phyloP scores from a whole-genome alignment of 768 basidiomycete genomes.

The Cytidiella melzeri region DNA sequence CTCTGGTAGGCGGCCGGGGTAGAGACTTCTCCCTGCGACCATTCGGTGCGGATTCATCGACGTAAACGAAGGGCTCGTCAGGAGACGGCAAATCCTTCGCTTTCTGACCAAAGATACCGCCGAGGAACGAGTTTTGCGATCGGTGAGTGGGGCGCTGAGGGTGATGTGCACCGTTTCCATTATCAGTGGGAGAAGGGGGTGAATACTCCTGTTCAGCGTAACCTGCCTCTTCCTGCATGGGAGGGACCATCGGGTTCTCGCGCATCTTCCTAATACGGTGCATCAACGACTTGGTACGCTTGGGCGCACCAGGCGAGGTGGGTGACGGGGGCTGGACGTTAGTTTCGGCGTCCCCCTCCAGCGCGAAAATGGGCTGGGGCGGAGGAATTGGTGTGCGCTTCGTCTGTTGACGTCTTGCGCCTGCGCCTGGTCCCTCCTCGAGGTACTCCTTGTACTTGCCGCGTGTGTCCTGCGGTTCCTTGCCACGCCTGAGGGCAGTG shows the following conservation, averaged over 20 bases:
- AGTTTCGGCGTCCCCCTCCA: slow-evolving; percentile 32
- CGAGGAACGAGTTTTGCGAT: slow-evolving; percentile 69
- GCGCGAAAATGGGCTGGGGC: slow-evolving; percentile 77
- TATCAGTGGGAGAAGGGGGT: slow-evolving; percentile 38
- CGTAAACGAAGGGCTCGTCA: slow-evolving; percentile 61
- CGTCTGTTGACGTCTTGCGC: slow-evolving; percentile 25
- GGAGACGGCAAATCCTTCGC: slow-evolving; percentile 28
- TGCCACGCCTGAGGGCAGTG: slow-evolving; percentile 22
- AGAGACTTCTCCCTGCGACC: slow-evolving; percentile 47
- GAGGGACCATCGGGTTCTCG: slow-evolving; percentile 77
- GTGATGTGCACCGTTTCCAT: slow-evolving; percentile 15
- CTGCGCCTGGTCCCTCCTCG: no score
- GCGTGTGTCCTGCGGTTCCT: slow-evolving; percentile 45
- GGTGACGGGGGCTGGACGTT: slow-evolving; percentile 2
- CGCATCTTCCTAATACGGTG: slow-evolving; percentile 87
- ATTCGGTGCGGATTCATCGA: slow-evolving; percentile 39
- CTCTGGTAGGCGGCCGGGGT: slow-evolving; percentile 35
- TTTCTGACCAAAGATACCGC: slow-evolving; percentile 48
- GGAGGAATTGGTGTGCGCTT: slow-evolving; percentile 63
- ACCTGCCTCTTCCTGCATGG: slow-evolving; percentile 39
- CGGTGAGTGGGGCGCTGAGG: slow-evolving; percentile 57
- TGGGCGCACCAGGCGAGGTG: slow-evolving; percentile 36
- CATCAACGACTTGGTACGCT: slow-evolving; percentile 79
- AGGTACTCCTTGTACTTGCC: slow-evolving; percentile 41
- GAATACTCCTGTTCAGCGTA: slow-evolving; percentile 34